A percentile compares a stretch with the other conserved stretches of the same genome.
Conservation (phyloP, 1,139 yeast species). For the Suhomyces atakaporum region DNA sequence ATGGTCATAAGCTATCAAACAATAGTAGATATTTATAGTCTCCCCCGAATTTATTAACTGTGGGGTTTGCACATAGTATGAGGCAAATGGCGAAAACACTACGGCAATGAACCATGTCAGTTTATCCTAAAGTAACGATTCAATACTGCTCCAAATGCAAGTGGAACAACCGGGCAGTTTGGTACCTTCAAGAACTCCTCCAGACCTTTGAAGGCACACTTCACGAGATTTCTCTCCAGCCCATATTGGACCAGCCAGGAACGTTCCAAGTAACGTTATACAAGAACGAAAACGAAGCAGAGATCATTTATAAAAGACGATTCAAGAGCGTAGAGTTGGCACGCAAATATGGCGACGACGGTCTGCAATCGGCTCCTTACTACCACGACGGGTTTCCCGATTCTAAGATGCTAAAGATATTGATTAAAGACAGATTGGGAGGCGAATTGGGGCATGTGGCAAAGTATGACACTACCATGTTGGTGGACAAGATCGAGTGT, state of each 20-base stretch:
- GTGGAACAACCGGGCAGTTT: slow-evolving; percentile 51
- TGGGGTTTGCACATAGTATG: too few relatives aligned
- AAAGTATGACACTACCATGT: slow-evolving; percentile 15
- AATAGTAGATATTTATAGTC: too few relatives aligned
- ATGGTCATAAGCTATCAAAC: neutral
- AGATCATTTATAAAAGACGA: slow-evolving; percentile 38
- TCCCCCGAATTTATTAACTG: too few relatives aligned
- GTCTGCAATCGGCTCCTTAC: slow-evolving; percentile 31
- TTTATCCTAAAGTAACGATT: slow-evolving; percentile 36
- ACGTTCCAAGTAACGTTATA: slow-evolving; percentile 33
- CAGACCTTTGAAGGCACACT: slow-evolving; percentile 44
- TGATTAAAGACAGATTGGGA: slow-evolving; percentile 35
- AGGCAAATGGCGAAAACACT: too few relatives aligned
- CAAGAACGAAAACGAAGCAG: slow-evolving; percentile 13
- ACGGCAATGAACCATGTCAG: too few relatives aligned
- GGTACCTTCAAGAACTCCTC: slow-evolving; percentile 48
- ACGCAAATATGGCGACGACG: slow-evolving; percentile 21
- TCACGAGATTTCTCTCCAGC: slow-evolving; percentile 43
- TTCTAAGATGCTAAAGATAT: slow-evolving; percentile 41
- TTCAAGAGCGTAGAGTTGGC: slow-evolving; percentile 33
- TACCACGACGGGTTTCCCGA: slow-evolving; percentile 51
- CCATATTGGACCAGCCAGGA: slow-evolving; percentile 43
- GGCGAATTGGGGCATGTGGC: slow-evolving; percentile 41
- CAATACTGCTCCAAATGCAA: slow-evolving; percentile 48
- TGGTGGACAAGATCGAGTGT: slow-evolving; percentile 2